phyloP scores from a whole-genome alignment of 768 basidiomycete genomes.

The Termitomyces sp. region DNA sequence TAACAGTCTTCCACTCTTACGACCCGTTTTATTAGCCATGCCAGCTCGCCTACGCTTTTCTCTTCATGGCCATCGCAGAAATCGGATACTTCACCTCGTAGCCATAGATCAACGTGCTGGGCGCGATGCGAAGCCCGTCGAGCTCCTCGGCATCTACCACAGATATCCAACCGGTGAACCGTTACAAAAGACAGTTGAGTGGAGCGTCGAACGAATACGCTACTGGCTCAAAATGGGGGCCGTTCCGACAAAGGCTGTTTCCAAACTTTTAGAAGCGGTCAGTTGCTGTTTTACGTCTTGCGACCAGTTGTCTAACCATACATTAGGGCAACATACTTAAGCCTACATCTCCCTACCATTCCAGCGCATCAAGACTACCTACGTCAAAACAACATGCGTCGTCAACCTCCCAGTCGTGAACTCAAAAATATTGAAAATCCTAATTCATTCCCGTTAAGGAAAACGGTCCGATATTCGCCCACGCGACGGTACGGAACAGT shows the following conservation, averaged over 20 bases:
- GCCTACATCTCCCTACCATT: conserved; percentile 51
- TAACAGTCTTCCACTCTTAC: background rate
- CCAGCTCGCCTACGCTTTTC: conserved; percentile 82
- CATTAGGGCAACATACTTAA: conserved; percentile 59
- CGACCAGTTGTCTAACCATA: background rate
- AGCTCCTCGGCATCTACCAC: conserved; percentile 81
- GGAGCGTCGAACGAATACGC: conserved; percentile 87
- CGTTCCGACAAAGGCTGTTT: conserved; percentile 70
- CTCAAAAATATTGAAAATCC: background rate
- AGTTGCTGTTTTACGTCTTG: conserved; percentile 23
- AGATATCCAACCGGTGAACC: conserved; percentile 51
- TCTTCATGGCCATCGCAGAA: conserved; percentile 71
- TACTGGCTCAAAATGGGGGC: conserved; percentile 90
- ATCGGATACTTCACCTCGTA: conserved; percentile 79
- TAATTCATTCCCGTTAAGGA: background rate
- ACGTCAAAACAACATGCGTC: background rate
- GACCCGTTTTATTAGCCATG: conserved; percentile 49
- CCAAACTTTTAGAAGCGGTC: conserved; percentile 75
- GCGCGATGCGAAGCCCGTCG: conserved; percentile 82
- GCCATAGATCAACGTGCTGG: conserved; percentile 68
- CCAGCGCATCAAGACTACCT: conserved; percentile 23
- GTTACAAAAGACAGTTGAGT: conserved; percentile 70
- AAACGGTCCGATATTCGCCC: background rate
- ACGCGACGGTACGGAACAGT: background rate
- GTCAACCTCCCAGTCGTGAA: background rate